phyloP scores from a whole-genome alignment of 2,329 filamentous ascomycete species.

The Podosphaera fusca region DNA sequence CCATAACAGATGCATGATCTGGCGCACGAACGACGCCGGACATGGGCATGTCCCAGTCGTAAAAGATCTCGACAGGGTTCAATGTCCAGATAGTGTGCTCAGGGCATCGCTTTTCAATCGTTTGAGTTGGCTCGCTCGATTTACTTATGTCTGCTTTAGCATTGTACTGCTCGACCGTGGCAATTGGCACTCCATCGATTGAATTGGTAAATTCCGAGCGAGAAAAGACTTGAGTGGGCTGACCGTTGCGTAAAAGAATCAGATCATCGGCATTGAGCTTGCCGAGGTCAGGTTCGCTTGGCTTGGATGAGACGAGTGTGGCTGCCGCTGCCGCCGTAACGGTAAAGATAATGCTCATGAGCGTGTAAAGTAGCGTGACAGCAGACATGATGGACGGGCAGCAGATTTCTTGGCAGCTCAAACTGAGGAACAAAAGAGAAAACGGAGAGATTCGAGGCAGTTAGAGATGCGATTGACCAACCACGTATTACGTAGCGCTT shows the following conservation, averaged over 20 bases:
- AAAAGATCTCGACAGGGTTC: conserved; percentile 13
- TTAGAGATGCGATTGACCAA: too few species aligned
- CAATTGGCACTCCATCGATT: neutral
- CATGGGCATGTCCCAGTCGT: conserved; percentile 20
- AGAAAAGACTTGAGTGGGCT: neutral
- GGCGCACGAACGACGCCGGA: conserved; percentile 17
- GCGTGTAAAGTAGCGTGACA: too few species aligned
- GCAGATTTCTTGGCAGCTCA: too few species aligned
- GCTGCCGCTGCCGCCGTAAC: too few species aligned
- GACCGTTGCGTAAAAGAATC: neutral
- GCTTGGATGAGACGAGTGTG: too few species aligned
- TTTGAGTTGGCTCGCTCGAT: neutral
- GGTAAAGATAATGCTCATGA: too few species aligned
- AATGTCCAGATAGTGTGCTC: conserved; percentile 10
- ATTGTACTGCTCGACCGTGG: neutral
- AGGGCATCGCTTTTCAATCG: neutral
- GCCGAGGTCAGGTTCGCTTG: too few species aligned
- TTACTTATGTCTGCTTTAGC: too few species aligned
- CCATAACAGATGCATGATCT: conserved; percentile 12
- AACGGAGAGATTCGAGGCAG: too few species aligned
- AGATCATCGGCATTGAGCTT: neutral
- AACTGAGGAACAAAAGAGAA: too few species aligned
- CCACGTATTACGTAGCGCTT: too few species aligned
- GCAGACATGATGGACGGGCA: too few species aligned
- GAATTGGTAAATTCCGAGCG: neutral